A percentile compares a stretch with the other conserved stretches of the same genome.
These are phyloP conservation scores for Gaeumannomyces sp. DNA, from an alignment of 2,329 filamentous ascomycete genomes.

Conservation along the genomic window DNA sequence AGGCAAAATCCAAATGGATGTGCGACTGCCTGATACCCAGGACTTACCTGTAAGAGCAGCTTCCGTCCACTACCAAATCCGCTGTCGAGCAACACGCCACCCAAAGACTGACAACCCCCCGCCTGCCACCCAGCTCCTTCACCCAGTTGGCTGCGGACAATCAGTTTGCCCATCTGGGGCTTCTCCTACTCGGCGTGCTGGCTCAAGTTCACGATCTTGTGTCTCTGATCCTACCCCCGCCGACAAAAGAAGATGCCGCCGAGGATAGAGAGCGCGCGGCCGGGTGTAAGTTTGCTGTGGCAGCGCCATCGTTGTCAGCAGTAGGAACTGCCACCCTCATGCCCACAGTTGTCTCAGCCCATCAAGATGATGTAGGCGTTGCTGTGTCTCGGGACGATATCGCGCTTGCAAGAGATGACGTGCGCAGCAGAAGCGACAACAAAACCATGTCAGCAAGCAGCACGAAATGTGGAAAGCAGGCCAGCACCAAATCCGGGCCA, in stretches of 20 bases:
- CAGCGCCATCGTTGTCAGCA: neutral
- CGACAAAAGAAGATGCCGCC: slow-evolving; percentile 18
- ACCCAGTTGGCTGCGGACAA: slow-evolving; percentile 64
- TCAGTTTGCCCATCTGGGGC: slow-evolving; percentile 65
- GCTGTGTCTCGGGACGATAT: slow-evolving; percentile 11
- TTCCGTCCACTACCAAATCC: neutral
- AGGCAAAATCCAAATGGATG: slow-evolving; percentile 31
- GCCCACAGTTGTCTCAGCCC: neutral
- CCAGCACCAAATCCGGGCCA: too few relatives aligned
- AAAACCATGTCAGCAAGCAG: neutral
- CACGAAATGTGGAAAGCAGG: neutral
- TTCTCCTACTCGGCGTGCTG: slow-evolving; percentile 60
- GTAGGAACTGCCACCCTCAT: neutral
- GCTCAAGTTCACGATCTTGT: slow-evolving; percentile 49
- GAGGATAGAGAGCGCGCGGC: slow-evolving; percentile 14
- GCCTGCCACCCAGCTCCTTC: slow-evolving; percentile 44
- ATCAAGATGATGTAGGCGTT: slow-evolving; percentile 16
- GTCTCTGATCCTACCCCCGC: slow-evolving; percentile 26
- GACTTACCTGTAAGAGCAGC: slow-evolving; percentile 37
- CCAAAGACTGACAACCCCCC: neutral
- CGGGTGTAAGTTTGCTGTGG: neutral
- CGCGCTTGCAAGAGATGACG: neutral
- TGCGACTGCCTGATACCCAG: slow-evolving; percentile 32
- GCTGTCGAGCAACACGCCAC: neutral
- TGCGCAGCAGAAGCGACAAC: neutral